These are phyloP conservation scores for Arabidopsis hybrid DNA, from an alignment of 441 rosid genomes.

Conservation along the genomic window DNA sequence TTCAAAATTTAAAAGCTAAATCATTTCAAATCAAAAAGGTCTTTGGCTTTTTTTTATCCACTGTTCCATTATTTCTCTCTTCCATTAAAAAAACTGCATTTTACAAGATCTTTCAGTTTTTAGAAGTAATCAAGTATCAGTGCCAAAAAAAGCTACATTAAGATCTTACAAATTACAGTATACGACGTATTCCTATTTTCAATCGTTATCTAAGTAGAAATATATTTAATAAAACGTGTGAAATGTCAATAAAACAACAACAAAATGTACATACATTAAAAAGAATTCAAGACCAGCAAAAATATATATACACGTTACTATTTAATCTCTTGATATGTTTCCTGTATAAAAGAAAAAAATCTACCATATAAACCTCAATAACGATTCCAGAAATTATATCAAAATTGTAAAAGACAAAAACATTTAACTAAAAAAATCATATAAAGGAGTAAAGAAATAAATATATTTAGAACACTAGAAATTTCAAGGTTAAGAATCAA, in stretches of 20 bases:
- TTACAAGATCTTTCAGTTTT: neutral
- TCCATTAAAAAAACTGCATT: neutral
- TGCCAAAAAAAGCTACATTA: neutral
- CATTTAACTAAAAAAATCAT: neutral
- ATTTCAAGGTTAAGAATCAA: too few species aligned
- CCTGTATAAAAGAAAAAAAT: neutral
- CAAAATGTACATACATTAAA: neutral
- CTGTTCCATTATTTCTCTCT: too few species aligned
- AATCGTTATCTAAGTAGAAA: neutral
- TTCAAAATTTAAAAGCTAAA: slow-evolving; percentile 8
- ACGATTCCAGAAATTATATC: neutral
- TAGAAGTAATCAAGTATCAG: neutral
- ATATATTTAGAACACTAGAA: neutral
- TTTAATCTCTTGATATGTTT: neutral
- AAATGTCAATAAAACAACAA: neutral
- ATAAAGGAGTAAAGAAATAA: too few species aligned
- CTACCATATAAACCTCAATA: neutral
- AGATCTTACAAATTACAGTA: neutral
- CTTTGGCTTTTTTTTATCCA: too few species aligned
- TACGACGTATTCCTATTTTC: neutral
- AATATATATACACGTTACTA: neutral
- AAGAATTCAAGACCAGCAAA: neutral
- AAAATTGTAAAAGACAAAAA: neutral
- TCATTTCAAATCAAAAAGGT: neutral
- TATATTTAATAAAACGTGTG: neutral